A percentile compares a stretch with the other conserved stretches of the same genome.
phyloP scores from a whole-genome alignment of 805 yeast species.

The Wickerhamiella lipophila region DNA sequence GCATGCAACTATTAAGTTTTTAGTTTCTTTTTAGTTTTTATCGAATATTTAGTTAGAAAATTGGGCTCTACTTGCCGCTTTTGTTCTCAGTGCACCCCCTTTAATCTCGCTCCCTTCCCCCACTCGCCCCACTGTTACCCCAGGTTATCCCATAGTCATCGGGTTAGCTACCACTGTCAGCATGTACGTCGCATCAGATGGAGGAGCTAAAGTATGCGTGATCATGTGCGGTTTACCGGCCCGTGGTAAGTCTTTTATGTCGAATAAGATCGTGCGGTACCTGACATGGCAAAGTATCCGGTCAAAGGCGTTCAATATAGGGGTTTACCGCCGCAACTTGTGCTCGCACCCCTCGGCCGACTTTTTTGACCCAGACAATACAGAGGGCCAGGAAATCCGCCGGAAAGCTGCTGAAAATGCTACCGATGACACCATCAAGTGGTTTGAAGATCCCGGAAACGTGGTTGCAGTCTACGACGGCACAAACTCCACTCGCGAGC shows the following conservation, averaged over 20 bases:
- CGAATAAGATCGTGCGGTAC: constrained; percentile 87
- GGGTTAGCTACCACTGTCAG: background rate
- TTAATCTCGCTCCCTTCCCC: no score
- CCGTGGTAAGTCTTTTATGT: constrained; percentile 86
- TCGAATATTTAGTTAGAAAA: no score
- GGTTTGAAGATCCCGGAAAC: constrained; percentile 73
- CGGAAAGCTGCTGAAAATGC: constrained; percentile 61
- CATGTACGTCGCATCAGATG: constrained; percentile 21
- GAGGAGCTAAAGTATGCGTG: constrained; percentile 21
- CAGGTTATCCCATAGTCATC: background rate
- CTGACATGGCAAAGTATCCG: constrained; percentile 82
- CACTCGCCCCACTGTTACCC: no score
- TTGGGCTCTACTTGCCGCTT: no score
- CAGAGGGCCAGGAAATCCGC: constrained; percentile 50
- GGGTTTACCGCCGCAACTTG: constrained; percentile 60
- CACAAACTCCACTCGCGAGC: constrained; percentile 66
- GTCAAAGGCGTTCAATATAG: constrained; percentile 82
- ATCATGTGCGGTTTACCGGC: constrained; percentile 35
- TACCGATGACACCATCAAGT: constrained; percentile 63
- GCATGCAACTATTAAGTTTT: background rate
- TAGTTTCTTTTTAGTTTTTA: no score
- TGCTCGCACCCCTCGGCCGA: constrained; percentile 59
- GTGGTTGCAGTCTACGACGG: constrained; percentile 92
- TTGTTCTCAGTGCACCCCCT: no score
- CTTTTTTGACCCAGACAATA: constrained; percentile 59